phyloP scores from a whole-genome alignment of 1,284 basidiomycete genomes.

The Sporisorium exsertum region DNA sequence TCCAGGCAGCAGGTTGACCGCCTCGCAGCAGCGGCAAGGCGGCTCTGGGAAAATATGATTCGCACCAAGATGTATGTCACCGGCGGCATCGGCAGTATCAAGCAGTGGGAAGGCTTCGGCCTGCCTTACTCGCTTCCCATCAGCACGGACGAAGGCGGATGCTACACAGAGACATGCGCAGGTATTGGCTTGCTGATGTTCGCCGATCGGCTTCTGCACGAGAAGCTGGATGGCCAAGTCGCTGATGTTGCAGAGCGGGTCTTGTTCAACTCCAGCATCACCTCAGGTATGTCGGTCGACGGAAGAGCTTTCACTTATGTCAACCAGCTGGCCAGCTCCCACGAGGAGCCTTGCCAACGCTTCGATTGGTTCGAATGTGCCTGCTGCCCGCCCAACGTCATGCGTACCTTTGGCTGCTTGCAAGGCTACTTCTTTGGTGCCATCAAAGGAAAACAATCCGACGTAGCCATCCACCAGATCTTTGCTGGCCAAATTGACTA shows the following conservation, averaged over 20 bases:
- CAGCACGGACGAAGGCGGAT: conserved; percentile 38
- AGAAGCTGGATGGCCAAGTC: conserved; percentile 14
- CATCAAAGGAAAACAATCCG: neutral
- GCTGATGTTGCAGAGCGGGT: conserved; percentile 37
- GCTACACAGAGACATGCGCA: conserved; percentile 36
- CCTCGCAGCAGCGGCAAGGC: conserved; percentile 8
- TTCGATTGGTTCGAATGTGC: conserved; percentile 39
- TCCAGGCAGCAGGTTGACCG: conserved; percentile 4
- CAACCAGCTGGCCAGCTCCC: conserved; percentile 37
- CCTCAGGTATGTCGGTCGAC: conserved; percentile 37
- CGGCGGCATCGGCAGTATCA: conserved; percentile 30
- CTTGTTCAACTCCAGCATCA: conserved; percentile 37
- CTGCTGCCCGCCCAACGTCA: conserved; percentile 39
- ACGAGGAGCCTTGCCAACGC: conserved; percentile 28
- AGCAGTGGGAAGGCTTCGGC: conserved; percentile 42
- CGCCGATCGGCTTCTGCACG: conserved; percentile 26
- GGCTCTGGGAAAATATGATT: conserved; percentile 33
- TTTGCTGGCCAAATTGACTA: conserved; percentile 27
- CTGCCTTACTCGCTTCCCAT: conserved; percentile 29
- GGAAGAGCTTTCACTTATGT: conserved; percentile 34
- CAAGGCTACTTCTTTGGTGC: conserved; percentile 36
- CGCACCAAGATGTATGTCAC: conserved; percentile 37
- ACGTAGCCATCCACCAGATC: conserved; percentile 32
- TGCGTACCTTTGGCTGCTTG: conserved; percentile 32
- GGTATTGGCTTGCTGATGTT: conserved; percentile 32